Conservation (phyloP, 805 yeast species). For the Metschnikowia sp. region DNA sequence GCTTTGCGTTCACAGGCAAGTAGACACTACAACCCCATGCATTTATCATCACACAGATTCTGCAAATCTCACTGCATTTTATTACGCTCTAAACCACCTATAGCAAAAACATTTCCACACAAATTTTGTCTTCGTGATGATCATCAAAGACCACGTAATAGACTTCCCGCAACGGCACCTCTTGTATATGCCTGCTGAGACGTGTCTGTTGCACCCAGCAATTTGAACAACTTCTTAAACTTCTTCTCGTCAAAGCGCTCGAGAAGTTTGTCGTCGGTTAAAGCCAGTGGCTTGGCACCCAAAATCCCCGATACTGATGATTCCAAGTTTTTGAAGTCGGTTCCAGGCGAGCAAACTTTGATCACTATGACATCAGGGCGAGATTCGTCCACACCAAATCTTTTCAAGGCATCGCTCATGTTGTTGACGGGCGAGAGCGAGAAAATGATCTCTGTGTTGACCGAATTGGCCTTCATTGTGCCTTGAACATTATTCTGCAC, state of each 20-base stretch:
- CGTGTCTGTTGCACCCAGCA: slow-evolving; percentile 22
- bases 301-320: slow-evolving; percentile 24
- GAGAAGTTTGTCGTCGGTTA: slow-evolving; percentile 25
- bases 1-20: slow-evolving; percentile 16
- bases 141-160: slow-evolving; percentile 15
- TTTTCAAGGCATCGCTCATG: slow-evolving; percentile 65
- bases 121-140: too few relatives aligned
- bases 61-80: too few relatives aligned
- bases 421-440: slow-evolving; percentile 69
- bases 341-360: slow-evolving; percentile 35
- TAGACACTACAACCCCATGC: not conserved
- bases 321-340: slow-evolving; percentile 21
- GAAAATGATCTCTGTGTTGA: slow-evolving; percentile 71
- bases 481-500: slow-evolving; percentile 48
- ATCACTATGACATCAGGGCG: slow-evolving; percentile 47
- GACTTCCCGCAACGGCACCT: slow-evolving; percentile 16
- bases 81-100: too few relatives aligned
- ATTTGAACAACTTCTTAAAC: slow-evolving; percentile 36
- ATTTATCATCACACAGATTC: too few relatives aligned
- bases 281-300: slow-evolving; percentile 7
- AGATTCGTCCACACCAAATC: slow-evolving; percentile 63
- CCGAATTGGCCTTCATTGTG: slow-evolving; percentile 55
- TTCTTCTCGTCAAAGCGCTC: slow-evolving; percentile 23
- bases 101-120: too few relatives aligned
- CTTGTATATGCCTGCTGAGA: slow-evolving; percentile 11